phyloP scores from a whole-genome alignment of 345 rosid genomes.

The Pistacia integerrima region DNA sequence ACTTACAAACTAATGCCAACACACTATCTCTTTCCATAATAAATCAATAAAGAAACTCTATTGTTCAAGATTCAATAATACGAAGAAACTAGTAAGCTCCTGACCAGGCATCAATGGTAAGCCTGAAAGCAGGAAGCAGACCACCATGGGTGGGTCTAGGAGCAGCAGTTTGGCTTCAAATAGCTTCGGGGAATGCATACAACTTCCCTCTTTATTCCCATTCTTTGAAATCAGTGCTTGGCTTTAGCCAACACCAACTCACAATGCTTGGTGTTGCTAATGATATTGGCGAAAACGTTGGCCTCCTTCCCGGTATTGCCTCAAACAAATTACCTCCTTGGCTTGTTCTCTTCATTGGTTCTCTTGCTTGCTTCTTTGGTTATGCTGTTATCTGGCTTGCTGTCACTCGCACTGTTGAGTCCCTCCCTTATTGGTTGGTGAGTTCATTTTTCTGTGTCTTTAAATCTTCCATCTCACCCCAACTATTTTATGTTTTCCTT shows the following conservation, averaged over 20 bases:
- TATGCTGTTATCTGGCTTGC: conserved; percentile 73
- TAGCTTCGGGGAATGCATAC: conserved; percentile 68
- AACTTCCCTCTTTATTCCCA: conserved; percentile 73
- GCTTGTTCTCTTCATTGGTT: conserved; percentile 57
- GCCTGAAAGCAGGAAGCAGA: conserved; percentile 58
- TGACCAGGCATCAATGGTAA: conserved; percentile 24
- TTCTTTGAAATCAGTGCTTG: conserved; percentile 67
- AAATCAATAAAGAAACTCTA: not conserved
- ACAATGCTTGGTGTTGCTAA: conserved; percentile 74
- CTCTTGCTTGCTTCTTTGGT: conserved; percentile 57
- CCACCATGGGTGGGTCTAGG: conserved; percentile 82
- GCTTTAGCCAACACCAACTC: conserved; percentile 67
- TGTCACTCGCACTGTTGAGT: conserved; percentile 39
- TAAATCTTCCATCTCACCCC: not conserved
- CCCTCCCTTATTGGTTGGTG: conserved; percentile 75
- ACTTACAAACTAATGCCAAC: not conserved
- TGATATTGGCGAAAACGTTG: conserved; percentile 72
- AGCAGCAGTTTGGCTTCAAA: conserved; percentile 68
- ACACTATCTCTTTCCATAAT: not conserved
- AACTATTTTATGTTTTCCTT: not conserved
- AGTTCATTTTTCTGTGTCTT: conserved; percentile 23
- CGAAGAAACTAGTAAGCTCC: not conserved
- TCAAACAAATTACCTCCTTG: conserved; percentile 73
- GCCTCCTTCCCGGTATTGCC: conserved; percentile 63
- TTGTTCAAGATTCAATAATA: not conserved